Evolutionary conservation across 208 protist species (phyloP), one percentile per base, ranked within the genome.

Genomic region (Lotmaria passim): DNA sequence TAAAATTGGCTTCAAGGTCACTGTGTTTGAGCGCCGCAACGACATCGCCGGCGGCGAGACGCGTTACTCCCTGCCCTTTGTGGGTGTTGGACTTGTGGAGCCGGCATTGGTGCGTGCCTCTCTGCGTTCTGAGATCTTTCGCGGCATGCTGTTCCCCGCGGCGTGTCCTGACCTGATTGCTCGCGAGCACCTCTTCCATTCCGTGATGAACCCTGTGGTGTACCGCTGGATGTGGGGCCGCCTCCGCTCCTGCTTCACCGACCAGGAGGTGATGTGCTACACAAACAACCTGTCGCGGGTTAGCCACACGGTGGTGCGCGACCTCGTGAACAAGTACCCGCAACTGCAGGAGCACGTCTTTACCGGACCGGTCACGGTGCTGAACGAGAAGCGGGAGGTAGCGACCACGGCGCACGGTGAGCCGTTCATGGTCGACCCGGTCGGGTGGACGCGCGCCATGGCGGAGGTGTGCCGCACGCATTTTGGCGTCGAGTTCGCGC

Each of bases 1-100:
- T 12, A 75, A 85, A 28, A 51, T 94, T 8, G 91, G 91, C 15
- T 96, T 96, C 50, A 61, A 84, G 7, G 91, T 96, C 21, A 93
- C 85, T 1, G 87, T 96, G 12, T 94, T 93, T 66, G 91, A 96
- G 41, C 72, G 87, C 0, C 57, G 60, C 23, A 21, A 24, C 44
- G 48, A 57, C 5, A 68, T 89, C 36, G 89, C 75, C 15, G 75
- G 61, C 6, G 85, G 85, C 17, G 87, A 82, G 55, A 94, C 91
- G n/a, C 68, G 69, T 12, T 78, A 80, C 60, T 50, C 85, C 0
- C 79, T 92, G 11, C 89, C 89, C 3, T 92, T 92, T 61, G 79
- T 91, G 14, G 91, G 91, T 14, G 82, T 93, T 10, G 91, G 91
- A 15, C 55, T 93, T n/a, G 43, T 90, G 4, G 60, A 90, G 64